Evolutionary conservation across 2,329 filamentous ascomycete species (phyloP).

Genomic region (Didymella sp.): DNA sequence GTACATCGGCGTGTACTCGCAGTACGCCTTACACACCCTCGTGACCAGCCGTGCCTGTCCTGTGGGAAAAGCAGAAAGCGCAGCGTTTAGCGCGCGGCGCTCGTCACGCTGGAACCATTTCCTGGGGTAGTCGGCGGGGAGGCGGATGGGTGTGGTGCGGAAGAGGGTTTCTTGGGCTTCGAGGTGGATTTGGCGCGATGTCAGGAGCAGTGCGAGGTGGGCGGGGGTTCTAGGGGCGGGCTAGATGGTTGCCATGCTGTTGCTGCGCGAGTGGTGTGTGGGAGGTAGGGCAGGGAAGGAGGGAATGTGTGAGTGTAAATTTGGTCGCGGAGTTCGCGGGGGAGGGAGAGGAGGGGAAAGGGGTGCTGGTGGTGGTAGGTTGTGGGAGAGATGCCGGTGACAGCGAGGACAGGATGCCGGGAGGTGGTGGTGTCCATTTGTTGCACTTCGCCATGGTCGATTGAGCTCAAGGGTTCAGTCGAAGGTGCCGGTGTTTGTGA

Average conservation of each 20-base stretch:
- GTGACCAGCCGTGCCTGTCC: not conserved
- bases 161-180: not conserved
- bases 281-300: not conserved
- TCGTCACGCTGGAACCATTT: not conserved
- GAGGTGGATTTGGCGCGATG: not conserved
- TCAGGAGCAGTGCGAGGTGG: not conserved
- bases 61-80: not conserved
- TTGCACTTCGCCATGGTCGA: not conserved
- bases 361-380: too few relatives aligned
- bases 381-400: too few relatives aligned
- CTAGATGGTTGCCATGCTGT: not conserved
- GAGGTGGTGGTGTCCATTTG: not conserved
- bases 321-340: not conserved
- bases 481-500: not conserved
- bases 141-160: not conserved
- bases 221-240: too few relatives aligned
- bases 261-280: not conserved
- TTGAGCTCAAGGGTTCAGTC: not conserved
- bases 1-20: not conserved
- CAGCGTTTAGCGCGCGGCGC: not conserved
- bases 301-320: not conserved
- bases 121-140: not conserved
- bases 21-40: not conserved
- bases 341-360: not conserved
- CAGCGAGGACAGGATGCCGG: not conserved